Conservation (phyloP, 495 filamentous ascomycete species). For the Hypoxylon rickii region DNA sequence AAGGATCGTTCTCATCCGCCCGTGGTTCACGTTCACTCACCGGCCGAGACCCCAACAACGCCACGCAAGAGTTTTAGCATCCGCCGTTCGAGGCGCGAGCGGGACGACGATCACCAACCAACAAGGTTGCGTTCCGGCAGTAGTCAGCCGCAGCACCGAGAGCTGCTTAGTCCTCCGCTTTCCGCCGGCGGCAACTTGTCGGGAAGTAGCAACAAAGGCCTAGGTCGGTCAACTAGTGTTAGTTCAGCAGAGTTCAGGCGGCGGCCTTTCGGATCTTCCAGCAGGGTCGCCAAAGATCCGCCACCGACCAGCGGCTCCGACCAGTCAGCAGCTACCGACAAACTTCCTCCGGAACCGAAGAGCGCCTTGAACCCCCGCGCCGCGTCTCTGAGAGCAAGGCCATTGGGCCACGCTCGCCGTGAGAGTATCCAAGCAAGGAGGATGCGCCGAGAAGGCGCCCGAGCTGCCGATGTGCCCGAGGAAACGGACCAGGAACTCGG, state of each 20-base stretch:
- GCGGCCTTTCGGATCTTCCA: slow-evolving; percentile 60
- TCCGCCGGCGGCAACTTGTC: slow-evolving; percentile 60
- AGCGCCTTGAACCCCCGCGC: slow-evolving; percentile 50
- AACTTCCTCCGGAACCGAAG: slow-evolving; percentile 40
- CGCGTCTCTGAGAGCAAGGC: slow-evolving; percentile 78
- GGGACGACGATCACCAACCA: slow-evolving; percentile 52
- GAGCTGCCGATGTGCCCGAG: slow-evolving; percentile 74
- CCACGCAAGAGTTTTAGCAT: slow-evolving; percentile 83
- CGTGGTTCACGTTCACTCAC: slow-evolving; percentile 72
- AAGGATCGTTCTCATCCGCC: slow-evolving; percentile 67
- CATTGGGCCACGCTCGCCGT: slow-evolving; percentile 83
- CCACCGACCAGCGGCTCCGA: slow-evolving; percentile 81
- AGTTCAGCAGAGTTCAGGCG: slow-evolving; percentile 80
- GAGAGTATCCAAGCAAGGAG: slow-evolving; percentile 89
- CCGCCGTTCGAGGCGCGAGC: slow-evolving; percentile 65
- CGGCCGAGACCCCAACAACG: slow-evolving; percentile 63
- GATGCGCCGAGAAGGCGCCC: slow-evolving; percentile 60
- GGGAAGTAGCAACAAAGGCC: slow-evolving; percentile 63
- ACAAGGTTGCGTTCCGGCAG: slow-evolving; percentile 60
- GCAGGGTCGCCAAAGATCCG: slow-evolving; percentile 56
- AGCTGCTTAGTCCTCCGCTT: slow-evolving; percentile 71
- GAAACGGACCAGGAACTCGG: slow-evolving; percentile 71
- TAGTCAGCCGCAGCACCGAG: slow-evolving; percentile 72
- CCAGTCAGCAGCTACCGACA: slow-evolving; percentile 59
- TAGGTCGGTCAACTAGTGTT: slow-evolving; percentile 84